Evolutionary conservation across 1,139 yeast species (phyloP).

Genomic region (Meyerozyma carpophila): DNA sequence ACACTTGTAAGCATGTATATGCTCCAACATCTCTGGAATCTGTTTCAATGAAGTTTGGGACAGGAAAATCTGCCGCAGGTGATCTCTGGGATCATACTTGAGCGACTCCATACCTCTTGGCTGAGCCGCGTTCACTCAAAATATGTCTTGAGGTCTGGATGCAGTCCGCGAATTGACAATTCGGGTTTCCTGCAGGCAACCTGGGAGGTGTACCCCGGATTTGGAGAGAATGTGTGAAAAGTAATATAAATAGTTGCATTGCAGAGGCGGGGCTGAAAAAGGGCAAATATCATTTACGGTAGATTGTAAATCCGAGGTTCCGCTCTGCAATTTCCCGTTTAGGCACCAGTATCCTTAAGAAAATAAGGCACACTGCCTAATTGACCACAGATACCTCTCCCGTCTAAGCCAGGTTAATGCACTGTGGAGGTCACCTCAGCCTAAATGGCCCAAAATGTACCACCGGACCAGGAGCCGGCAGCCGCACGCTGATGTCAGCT

Average conservation of each 20-base stretch:
- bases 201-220: too few species aligned
- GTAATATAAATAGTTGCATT: too few species aligned
- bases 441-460: neutral
- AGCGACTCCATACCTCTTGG: slow-evolving; percentile 9
- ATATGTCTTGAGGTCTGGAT: neutral
- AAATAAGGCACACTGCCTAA: neutral
- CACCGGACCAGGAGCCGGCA: neutral
- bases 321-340: too few species aligned
- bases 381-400: neutral
- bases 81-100: slow-evolving; percentile 27
- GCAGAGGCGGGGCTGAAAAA: too few species aligned
- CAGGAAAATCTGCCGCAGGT: slow-evolving; percentile 32
- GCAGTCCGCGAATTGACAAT: neutral
- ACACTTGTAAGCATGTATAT: slow-evolving; percentile 38
- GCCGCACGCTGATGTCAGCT: neutral
- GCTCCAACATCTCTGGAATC: slow-evolving; percentile 39
- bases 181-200: too few species aligned
- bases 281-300: too few species aligned
- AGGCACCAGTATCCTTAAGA: too few species aligned
- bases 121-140: neutral
- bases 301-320: too few species aligned
- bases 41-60: slow-evolving; percentile 41
- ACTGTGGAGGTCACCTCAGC: neutral
- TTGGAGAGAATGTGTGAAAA: too few species aligned
- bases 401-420: neutral